A percentile compares a stretch with the other conserved stretches of the same genome.
phyloP scores from a whole-genome alignment of 148 eudicot species.

The Polygonum maritimum region DNA sequence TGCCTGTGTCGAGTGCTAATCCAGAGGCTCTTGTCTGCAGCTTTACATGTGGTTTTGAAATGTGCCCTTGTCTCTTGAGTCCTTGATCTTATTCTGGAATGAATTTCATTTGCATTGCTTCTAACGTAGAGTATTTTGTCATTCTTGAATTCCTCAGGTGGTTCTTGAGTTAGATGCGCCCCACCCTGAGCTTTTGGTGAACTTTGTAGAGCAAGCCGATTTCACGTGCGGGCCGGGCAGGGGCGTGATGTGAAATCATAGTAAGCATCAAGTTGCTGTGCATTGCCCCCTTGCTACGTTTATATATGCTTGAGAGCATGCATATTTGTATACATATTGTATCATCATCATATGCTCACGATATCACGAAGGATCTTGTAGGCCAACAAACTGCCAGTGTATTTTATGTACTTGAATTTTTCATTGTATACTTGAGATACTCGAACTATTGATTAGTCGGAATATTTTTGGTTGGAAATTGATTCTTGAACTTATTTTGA shows the following conservation, averaged over 20 bases:
- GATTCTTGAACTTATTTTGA: no score
- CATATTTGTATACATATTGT: no score
- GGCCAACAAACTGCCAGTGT: no score
- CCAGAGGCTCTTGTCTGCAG: not conserved
- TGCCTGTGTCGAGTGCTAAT: not conserved
- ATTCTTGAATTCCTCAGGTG: slow-evolving; percentile 26
- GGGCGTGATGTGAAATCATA: not conserved
- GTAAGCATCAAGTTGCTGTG: not conserved
- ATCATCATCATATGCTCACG: not conserved
- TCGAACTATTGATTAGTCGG: no score
- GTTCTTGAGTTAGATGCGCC: slow-evolving; percentile 66
- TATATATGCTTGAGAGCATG: no score
- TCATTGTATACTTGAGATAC: no score
- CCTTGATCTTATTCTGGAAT: slow-evolving; percentile 1
- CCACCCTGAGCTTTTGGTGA: slow-evolving; percentile 42
- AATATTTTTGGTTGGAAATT: no score
- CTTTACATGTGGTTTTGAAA: not conserved
- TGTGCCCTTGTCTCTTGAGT: not conserved
- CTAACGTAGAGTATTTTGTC: not conserved
- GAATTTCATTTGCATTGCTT: not conserved
- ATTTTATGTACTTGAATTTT: no score
- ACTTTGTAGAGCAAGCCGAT: slow-evolving; percentile 45
- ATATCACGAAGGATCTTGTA: no score
- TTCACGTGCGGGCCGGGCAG: slow-evolving; percentile 38
- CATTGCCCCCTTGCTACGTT: not conserved